These are phyloP conservation scores for Litchi chinensis DNA, from an alignment of 345 rosid genomes.

Conservation along the genomic window DNA sequence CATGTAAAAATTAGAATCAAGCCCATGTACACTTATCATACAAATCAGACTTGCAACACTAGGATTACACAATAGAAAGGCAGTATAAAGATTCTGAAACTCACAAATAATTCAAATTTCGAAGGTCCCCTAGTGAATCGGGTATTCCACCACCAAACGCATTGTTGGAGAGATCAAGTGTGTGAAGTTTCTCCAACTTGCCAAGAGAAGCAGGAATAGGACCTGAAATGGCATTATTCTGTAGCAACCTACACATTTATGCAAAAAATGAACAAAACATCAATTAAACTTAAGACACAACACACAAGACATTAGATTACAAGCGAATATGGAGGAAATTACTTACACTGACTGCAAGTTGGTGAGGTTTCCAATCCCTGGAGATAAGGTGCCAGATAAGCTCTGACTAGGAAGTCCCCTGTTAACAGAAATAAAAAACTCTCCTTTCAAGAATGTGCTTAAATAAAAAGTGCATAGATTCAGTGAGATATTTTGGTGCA, in stretches of 20 bases:
- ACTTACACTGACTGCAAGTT: constrained; percentile 87
- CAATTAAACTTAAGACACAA: constrained; percentile 12
- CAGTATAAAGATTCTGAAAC: constrained; percentile 18
- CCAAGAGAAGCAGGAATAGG: constrained; percentile 81
- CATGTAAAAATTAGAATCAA: constrained; percentile 11
- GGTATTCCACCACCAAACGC: constrained; percentile 78
- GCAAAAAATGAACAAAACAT: constrained; percentile 6
- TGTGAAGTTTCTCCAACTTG: constrained; percentile 79
- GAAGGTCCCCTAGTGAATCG: constrained; percentile 69
- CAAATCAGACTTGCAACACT: neutral
- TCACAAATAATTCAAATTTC: constrained; percentile 85
- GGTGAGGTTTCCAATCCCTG: constrained; percentile 81
- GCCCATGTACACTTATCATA: neutral
- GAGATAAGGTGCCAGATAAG: constrained; percentile 90
- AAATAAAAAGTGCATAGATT: neutral
- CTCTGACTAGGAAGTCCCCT: constrained; percentile 97
- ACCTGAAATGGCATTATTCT: constrained; percentile 89
- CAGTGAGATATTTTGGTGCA: constrained; percentile 4
- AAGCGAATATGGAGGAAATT: constrained; percentile 16
- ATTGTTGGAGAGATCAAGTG: constrained; percentile 96
- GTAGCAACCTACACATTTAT: constrained; percentile 71
- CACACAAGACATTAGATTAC: constrained; percentile 1
- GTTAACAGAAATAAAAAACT: constrained; percentile 23
- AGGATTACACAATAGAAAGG: neutral
- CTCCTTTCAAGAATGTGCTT: neutral